Evolutionary conservation across 2,329 filamentous ascomycete species (phyloP), one percentile per base, ranked within the genome.

Genomic region (Diplodia scrobiculata): DNA sequence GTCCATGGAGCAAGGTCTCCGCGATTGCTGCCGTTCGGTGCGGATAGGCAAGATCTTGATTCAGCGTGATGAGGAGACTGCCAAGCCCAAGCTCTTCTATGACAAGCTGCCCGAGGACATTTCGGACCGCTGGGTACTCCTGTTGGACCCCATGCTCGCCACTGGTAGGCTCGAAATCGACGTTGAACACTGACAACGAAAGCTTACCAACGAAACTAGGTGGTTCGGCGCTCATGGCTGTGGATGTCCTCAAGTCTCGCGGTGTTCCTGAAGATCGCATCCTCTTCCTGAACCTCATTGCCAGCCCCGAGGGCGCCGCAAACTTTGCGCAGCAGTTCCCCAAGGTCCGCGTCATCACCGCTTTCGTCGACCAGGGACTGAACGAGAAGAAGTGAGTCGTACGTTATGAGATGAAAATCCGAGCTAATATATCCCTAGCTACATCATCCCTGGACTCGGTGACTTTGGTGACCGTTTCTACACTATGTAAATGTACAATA

Each of bases 81-180:
- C 89, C 64, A 86, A 89, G 81, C 95, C 95, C 13, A 95, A 92
- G 78, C 84, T 99, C 11, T 99, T 98, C 79, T 99, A 98, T 79
- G 94, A 98, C 74, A 99, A 99, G 82, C 85, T 99, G 45, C 95
- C 95, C 6, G 89, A 92, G 75, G 95, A 99, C 76, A 97, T 99
- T 77, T 87, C 90, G 27, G 86, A 94, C 65, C 84, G 95, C 77
- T 99, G 95, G 93, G 94, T 97, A 41, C 82, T 99, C 68, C 83
- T 99, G 52, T 81, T 99, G 53, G 95, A 99, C 76, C 95, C 95
- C n/a, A 99, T 99, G 95, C 93, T 99, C 80, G 95, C 95, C 67
- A 99, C 95, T 71, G 93, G 92, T 93, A 79, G 73, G 83, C 71
- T 32, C 38, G 10, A 25, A 32, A 51, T 7, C n/a, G 11, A 10